Evolutionary conservation across 768 basidiomycete genomes (phyloP), one percentile per base, ranked within the genome.

Genomic region (Pulveroboletus sp.): DNA sequence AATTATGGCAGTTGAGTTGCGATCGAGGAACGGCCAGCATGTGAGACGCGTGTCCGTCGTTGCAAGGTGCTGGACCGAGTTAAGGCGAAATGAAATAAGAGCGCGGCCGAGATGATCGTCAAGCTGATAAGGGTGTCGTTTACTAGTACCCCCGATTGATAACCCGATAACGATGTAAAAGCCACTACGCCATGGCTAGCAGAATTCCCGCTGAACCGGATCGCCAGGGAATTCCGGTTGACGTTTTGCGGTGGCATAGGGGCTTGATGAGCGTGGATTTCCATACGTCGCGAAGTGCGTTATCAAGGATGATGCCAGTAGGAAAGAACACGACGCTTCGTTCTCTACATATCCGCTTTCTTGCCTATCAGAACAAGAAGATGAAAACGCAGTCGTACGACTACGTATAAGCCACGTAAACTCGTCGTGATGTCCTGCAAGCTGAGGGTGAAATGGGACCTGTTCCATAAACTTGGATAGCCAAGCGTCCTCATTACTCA

Each of bases 361-460:
- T 21, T 39, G 35, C 44, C 46, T 44, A 40, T 36, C 7, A 36
- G 31, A 39, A 42, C 6, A 5, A 33, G 30, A 21, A 31, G 27
- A 46, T 31, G 49, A 60, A 53, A 32, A 21, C 15, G 33, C 13
- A 7, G 42, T 51, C 45, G 38, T 44, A 51, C 48, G 33, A 51
- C 44, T 46, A 18, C 15, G 30, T 43, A 30, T 28, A 21, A 10
- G 5, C 17, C 39, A 47, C 47, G 42, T 47, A 57, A 57, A 32
- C 21, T 21, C 21, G 21, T 27, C 9, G 6, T 8, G 15, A n/a
- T 39, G 21, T 39, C 21, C 14, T 40, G 17, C n/a, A 24, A 39
- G 14, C 30, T 14, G 5, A 38, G 33, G 17, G 24, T 44, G 31
- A 51, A 17, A 35, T 17, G 33, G 24, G 27, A 47, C 33, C 28